Evolutionary conservation across 352 stramenopile genomes (phyloP), one percentile per base, ranked within the genome.

Genomic region (Phytophthora crassamura): DNA sequence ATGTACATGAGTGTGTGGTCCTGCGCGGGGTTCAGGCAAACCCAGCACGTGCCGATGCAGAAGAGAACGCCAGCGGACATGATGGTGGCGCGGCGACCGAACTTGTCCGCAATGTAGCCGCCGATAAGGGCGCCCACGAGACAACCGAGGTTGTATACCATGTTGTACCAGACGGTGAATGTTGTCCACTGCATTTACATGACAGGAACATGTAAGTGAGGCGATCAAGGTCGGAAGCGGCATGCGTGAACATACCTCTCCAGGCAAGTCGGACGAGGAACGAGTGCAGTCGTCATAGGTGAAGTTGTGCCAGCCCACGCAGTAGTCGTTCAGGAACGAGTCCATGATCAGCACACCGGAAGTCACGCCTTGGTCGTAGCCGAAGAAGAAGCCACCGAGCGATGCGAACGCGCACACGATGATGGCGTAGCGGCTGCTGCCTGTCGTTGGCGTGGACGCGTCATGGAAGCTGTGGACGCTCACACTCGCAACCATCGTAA

Each of bases 131-230:
- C 70, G 22, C 70, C 70, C n/a, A 71, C 59, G 20, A 78, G 60
- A 47, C 70, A 78, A 30, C 70, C 64, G 18, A 78, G 55, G 67
- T 78, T 73, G 59, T 78, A 78, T 2, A 72, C 48, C 46, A 74
- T 67, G 50, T 72, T 75, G 54, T 69, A 78, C 46, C 52, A 64
- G 3, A 67, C 70, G 7, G 61, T 73, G 46, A 79, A 79, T 28
- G 42, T 71, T 14, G 53, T 58, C 71, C 71, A 79, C 16, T 76
- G 22, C 22, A 4, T 2, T 4, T 4, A 28, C 22, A 28, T 28
- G 22, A 28, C 22, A 28, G 22, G 22, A 4, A 28, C 22, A 28
- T 28, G 22, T 28, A 28, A 28, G 22, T 28, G 22, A 28, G 22
- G 22, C 22, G 22, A 28, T 28, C 22, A 28, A 28, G 22, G 22